These are phyloP conservation scores for Podaxis rugospora DNA, from an alignment of 768 basidiomycete genomes.

Conservation along the genomic window DNA sequence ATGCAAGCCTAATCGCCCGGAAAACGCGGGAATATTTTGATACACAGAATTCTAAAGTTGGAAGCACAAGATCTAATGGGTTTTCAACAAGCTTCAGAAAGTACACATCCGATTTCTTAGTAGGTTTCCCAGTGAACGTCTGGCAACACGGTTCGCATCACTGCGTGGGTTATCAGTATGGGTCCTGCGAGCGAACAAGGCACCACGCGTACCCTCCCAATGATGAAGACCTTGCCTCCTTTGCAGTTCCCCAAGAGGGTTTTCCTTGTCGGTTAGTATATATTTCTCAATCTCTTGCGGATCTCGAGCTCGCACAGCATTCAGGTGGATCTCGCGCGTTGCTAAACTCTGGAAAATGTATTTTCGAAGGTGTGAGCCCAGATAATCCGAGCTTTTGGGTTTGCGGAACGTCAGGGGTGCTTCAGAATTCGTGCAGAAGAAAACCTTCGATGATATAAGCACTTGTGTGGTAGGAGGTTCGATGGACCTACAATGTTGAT, in stretches of 20 bases:
- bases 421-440: constrained; percentile 70
- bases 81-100: not conserved
- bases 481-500: constrained; percentile 66
- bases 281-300: constrained; percentile 39
- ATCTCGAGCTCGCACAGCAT: constrained; percentile 28
- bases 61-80: not conserved
- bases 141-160: constrained; percentile 73
- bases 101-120: constrained; percentile 25
- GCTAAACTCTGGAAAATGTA: constrained; percentile 50
- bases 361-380: constrained; percentile 63
- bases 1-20: not conserved
- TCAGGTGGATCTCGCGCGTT: constrained; percentile 50
- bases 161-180: constrained; percentile 6
- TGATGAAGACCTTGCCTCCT: constrained; percentile 59
- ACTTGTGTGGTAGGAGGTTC: not conserved
- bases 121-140: constrained; percentile 77
- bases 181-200: not conserved
- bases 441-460: constrained; percentile 45
- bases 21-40: not conserved
- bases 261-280: constrained; percentile 58
- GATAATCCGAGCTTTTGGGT: constrained; percentile 52
- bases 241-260: constrained; percentile 65
- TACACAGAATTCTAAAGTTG: not conserved
- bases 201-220: constrained; percentile 60
- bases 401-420: constrained; percentile 55